These are phyloP conservation scores for Cyclostephanos tholiformis DNA, from an alignment of 108 stramenopile species.

Conservation along the genomic window DNA sequence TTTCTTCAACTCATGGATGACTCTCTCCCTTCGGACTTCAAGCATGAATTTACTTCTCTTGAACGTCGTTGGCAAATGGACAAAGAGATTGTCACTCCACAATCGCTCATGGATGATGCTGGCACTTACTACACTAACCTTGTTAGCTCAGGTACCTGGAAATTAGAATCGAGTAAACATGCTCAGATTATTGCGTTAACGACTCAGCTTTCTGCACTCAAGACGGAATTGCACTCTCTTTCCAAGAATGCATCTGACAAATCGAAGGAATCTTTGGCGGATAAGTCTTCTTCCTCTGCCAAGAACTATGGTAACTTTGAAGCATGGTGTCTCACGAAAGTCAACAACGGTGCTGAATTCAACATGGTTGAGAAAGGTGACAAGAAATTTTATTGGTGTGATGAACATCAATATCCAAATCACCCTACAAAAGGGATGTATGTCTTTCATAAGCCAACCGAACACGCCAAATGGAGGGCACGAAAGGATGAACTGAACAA, in stretches of 20 bases:
- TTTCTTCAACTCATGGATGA: too few relatives aligned
- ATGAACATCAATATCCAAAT: not conserved
- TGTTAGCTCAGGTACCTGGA: not conserved
- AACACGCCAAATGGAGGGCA: not conserved
- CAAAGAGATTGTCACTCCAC: not conserved
- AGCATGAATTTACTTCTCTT: not conserved
- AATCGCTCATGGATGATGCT: not conserved
- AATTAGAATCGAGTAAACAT: too few relatives aligned
- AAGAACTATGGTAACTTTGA: too few relatives aligned
- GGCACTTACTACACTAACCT: not conserved
- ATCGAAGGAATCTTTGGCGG: too few relatives aligned
- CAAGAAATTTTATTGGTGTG: not conserved
- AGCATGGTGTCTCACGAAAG: not conserved
- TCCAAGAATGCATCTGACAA: too few relatives aligned
- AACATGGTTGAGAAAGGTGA: not conserved
- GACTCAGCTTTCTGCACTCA: slow-evolving; percentile 1
- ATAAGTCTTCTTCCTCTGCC: too few relatives aligned
- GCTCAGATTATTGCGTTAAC: too few relatives aligned
- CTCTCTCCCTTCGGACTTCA: too few relatives aligned
- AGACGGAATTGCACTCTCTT: not conserved
- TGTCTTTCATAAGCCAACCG: not conserved
- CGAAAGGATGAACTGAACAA: not conserved
- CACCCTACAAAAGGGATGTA: not conserved
- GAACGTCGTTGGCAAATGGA: not conserved
- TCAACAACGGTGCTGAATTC: not conserved